phyloP scores from a whole-genome alignment of 2,329 filamentous ascomycete species.

The Lecanicillium sp. region DNA sequence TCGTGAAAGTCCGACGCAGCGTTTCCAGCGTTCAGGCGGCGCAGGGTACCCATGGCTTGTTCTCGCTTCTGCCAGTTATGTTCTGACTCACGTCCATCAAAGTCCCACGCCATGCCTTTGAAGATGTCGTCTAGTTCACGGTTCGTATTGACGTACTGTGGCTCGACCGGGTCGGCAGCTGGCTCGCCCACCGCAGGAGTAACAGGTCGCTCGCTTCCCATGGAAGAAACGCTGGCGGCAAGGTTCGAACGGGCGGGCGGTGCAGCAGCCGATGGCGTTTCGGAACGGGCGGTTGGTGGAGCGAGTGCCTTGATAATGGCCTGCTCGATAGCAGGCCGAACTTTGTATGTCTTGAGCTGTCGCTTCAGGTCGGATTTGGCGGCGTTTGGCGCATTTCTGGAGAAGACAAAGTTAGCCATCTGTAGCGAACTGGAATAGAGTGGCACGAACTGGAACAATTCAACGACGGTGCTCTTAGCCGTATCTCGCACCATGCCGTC shows the following conservation, averaged over 20 bases:
- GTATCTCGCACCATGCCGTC: constrained; percentile 80
- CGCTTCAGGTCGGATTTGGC: constrained; percentile 86
- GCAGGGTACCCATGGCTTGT: constrained; percentile 67
- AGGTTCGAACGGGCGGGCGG: constrained; percentile 34
- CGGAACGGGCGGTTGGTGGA: constrained; percentile 35
- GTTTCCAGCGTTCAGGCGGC: constrained; percentile 76
- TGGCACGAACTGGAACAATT: constrained; percentile 64
- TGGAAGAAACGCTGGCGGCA: constrained; percentile 42
- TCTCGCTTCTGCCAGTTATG: constrained; percentile 87
- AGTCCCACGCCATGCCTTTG: constrained; percentile 69
- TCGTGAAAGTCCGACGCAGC: constrained; percentile 67
- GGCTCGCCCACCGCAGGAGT: constrained; percentile 54
- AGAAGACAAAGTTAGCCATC: no score
- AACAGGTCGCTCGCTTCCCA: constrained; percentile 40
- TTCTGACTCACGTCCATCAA: constrained; percentile 84
- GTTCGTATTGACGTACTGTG: constrained; percentile 73
- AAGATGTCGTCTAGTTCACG: constrained; percentile 85
- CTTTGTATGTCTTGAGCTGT: constrained; percentile 75
- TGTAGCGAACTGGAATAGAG: not conserved
- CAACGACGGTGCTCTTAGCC: constrained; percentile 75
- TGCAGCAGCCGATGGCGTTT: constrained; percentile 33
- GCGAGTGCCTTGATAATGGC: constrained; percentile 71
- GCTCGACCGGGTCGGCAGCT: constrained; percentile 64
- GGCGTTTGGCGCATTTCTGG: constrained; percentile 64
- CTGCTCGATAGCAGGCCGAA: constrained; percentile 76